Evolutionary conservation across 2,329 filamentous ascomycete genomes (phyloP), one percentile per base, ranked within the genome.

Genomic region (Didymella glomerata): DNA sequence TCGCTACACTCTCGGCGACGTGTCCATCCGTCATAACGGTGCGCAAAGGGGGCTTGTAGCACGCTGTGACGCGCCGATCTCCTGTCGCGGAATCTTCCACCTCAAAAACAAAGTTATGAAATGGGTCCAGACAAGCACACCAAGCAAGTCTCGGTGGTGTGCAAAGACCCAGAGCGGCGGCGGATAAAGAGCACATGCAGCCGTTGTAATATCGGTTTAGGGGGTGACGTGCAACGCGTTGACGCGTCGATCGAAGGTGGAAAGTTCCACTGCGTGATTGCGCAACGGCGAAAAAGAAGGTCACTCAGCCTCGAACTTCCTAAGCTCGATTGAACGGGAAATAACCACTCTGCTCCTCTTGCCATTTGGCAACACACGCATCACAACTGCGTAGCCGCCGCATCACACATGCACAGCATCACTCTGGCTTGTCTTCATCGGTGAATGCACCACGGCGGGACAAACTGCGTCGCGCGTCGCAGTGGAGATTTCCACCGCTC

Each of bases 1-100:
- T 60, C 52, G 48, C 42, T 52, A n/a, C 27, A 6, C 32, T 13
- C 57, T 55, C 48, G 42, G 50, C 52, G 24, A 46, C 27, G 13
- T 40, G 24, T 25, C 18, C 8, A 22, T 20, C 44, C 51, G 14
- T 10, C 11, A 16, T 16, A 27, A 10, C 27, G 36, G 34, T 28
- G 20, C 22, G 6, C 40, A 27, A 49, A 54, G 27, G 55, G 44
- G 38, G 38, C 28, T 32, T 32, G 55, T 34, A 49, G 18, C 38
- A 40, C 49, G 18, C 20, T 18, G 11, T 24, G 24, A 57, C 18
- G 41, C 42, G 42, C 20, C 18, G 48, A 42, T 52, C 48, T 24
- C n/a, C 32, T 11, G 5, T n/a, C 4, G 18, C 54, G 47, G 54
- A 32, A 47, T 41, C 47, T 44, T 48, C 32, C 48, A 47, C 5